Evolutionary conservation across 225 moss, liverwort and hornwort species (phyloP), one percentile per base, ranked within the genome.

Genomic region (Pleurozium schreberi): DNA sequence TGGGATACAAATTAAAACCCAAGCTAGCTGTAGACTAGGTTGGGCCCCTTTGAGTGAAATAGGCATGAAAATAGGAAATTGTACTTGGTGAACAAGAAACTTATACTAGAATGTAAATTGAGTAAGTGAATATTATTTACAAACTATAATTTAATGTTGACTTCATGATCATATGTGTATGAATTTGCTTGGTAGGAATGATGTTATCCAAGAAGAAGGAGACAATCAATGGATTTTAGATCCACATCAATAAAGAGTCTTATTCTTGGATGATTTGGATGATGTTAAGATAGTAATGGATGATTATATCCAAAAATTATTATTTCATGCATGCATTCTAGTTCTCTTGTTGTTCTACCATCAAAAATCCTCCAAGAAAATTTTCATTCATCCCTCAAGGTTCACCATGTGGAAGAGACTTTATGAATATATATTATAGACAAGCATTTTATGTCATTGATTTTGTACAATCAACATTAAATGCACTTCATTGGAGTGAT

Each of bases 1-100:
- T 14, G 12, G 25, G 14, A 1, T 69, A 40, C 8, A 69, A 40
- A 69, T 23, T 40, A 25, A 69, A 69, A 25, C 3, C 5, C 1
- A 8, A 1, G 14, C 12, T 40, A 1, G 0, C 2, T 0, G 12
- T 40, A 69, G 4, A 40, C 8, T 0, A 5, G 2, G 2, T 2
- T 1, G 4, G 0, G 25, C 4, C 2, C 40, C 25, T 13, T 69
- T 16, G 18, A 30, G 11, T 30, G 5, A 75, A 33, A 50, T 33
- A n/a, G n/a, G n/a, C n/a, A n/a, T 12, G 0, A 75, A 50, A 11
- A 20, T 33, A 20, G 12, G 5, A 33, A 49, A 49, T 31, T 49
- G 2, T 50, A 33, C 6, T 20, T 75, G 50, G 20, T 1, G 1
- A 75, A 12, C 12, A 33, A 76, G 14, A 76, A 4, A 14, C 14